Conservation (phyloP, 129 eudicot species). For the Calendula officinalis region DNA sequence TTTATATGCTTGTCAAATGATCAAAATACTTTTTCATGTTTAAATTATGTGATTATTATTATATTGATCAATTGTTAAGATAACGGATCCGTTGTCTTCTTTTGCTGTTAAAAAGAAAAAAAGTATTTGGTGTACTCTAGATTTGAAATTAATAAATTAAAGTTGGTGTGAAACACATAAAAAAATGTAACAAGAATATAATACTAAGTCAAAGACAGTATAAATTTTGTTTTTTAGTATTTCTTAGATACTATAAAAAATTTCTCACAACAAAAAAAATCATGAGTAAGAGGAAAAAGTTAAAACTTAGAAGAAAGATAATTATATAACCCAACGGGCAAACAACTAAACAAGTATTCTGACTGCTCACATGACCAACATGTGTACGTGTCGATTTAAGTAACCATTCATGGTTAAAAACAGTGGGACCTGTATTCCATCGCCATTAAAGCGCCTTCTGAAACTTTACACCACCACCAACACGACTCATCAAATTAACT, state of each 20-base stretch:
- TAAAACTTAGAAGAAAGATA: background rate
- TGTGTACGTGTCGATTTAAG: conserved; percentile 26
- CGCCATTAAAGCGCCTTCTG: conserved; percentile 28
- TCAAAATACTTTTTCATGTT: no score
- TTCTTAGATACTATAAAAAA: background rate
- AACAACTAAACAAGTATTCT: background rate
- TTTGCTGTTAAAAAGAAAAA: no score
- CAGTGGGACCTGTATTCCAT: conserved; percentile 15
- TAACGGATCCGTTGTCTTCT: no score
- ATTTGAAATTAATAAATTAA: no score
- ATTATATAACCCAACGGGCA: background rate
- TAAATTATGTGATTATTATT: no score
- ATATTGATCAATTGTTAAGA: no score
- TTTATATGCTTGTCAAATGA: no score
- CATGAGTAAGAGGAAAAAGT: conserved; percentile 8
- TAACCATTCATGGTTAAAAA: conserved; percentile 14
- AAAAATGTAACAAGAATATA: no score
- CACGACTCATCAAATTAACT: background rate
- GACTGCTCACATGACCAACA: conserved; percentile 20
- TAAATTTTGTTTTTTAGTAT: no score
- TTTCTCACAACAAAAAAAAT: background rate
- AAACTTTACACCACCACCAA: conserved; percentile 20
- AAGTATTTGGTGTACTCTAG: no score
- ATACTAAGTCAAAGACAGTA: no score
- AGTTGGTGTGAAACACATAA: no score